Conservation (phyloP, 1,284 basidiomycete genomes). For the Malassezia pachydermatis region DNA sequence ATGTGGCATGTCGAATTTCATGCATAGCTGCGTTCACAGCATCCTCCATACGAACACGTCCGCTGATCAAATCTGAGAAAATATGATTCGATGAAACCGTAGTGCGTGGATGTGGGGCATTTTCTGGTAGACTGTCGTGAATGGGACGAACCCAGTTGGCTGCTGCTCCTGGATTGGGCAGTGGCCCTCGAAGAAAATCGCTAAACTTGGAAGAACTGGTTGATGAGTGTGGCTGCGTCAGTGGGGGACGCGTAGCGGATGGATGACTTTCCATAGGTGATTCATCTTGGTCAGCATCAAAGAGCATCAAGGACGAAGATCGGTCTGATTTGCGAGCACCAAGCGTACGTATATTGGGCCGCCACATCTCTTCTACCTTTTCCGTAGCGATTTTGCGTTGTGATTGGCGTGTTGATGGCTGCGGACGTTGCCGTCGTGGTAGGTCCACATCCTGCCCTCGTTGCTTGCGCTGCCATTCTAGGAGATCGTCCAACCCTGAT, state of each 20-base stretch:
- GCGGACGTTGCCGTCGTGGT: neutral
- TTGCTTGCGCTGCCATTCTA: conserved; percentile 16
- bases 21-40: conserved; percentile 15
- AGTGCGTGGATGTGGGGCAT: conserved; percentile 3
- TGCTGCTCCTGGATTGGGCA: conserved; percentile 37
- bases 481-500: conserved; percentile 37
- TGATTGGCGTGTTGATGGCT: no score
- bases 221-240: no score
- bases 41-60: conserved; percentile 17
- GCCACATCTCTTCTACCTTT: neutral
- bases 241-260: no score
- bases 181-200: conserved; percentile 36
- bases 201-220: no score
- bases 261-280: no score
- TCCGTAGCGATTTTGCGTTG: neutral
- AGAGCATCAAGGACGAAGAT: neutral
- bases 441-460: conserved; percentile 5
- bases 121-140: conserved; percentile 28
- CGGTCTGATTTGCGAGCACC: no score
- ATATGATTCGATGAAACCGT: conserved; percentile 5
- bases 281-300: neutral
- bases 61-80: conserved; percentile 2
- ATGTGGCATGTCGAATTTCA: conserved; percentile 13
- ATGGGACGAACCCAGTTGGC: conserved; percentile 44
- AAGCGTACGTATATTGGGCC: conserved; percentile 4